These are phyloP conservation scores for Xylaria digitata DNA, from an alignment of 2,329 filamentous ascomycete genomes.

Conservation along the genomic window DNA sequence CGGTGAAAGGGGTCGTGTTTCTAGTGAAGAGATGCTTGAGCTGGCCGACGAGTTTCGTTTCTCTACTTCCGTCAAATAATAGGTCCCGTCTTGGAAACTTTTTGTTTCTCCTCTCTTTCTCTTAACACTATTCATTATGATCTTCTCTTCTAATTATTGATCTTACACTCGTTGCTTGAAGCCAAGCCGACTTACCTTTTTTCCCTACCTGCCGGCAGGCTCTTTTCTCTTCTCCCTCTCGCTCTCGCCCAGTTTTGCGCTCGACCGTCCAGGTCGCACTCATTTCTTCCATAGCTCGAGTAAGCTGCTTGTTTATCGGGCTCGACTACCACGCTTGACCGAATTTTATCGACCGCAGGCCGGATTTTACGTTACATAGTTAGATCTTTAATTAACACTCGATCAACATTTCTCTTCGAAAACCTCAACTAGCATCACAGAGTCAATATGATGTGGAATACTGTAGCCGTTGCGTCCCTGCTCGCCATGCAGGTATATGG, in stretches of 20 bases:
- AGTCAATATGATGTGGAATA: slow-evolving; percentile 54
- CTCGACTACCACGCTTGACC: slow-evolving; percentile 37
- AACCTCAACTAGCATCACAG: neutral
- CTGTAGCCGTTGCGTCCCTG: slow-evolving; percentile 51
- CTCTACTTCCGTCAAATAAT: slow-evolving; percentile 21
- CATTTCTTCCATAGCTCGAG: slow-evolving; percentile 36
- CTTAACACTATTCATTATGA: slow-evolving; percentile 34
- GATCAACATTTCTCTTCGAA: neutral
- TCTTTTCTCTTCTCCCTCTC: slow-evolving; percentile 42
- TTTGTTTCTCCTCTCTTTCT: slow-evolving; percentile 38
- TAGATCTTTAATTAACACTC: slow-evolving; percentile 20
- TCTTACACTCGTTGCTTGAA: slow-evolving; percentile 38
- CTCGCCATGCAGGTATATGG: slow-evolving; percentile 53
- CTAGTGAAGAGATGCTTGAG: slow-evolving; percentile 7
- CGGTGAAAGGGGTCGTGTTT: slow-evolving; percentile 18
- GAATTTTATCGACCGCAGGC: slow-evolving; percentile 44
- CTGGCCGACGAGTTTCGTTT: slow-evolving; percentile 35
- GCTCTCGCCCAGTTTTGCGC: slow-evolving; percentile 38
- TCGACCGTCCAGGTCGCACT: slow-evolving; percentile 28
- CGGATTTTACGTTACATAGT: slow-evolving; percentile 35
- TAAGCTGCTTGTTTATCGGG: slow-evolving; percentile 22
- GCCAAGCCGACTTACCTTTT: slow-evolving; percentile 41
- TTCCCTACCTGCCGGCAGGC: slow-evolving; percentile 51
- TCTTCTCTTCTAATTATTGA: slow-evolving; percentile 39
- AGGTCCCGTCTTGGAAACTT: slow-evolving; percentile 33